A percentile compares a stretch with the other conserved stretches of the same genome.
Conservation (phyloP, 768 basidiomycete species). For the Boletus speciosus region DNA sequence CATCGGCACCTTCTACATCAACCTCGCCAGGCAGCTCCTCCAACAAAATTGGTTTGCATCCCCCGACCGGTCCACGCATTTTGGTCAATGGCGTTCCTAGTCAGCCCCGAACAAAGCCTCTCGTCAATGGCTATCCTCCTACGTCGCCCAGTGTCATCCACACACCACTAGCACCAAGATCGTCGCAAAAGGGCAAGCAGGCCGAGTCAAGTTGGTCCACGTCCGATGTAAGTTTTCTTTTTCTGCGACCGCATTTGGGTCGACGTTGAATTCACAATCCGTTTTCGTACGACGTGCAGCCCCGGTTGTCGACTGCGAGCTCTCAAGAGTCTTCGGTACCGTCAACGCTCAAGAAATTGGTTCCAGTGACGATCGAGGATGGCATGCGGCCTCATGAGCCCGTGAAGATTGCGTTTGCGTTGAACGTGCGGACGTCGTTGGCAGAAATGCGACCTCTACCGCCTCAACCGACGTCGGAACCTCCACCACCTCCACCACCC, state of each 20-base stretch:
- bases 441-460: constrained; percentile 30
- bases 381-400: constrained; percentile 32
- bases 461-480: constrained; percentile 36
- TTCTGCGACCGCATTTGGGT: not conserved
- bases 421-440: constrained; percentile 28
- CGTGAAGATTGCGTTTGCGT: constrained; percentile 31
- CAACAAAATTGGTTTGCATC: constrained; percentile 49
- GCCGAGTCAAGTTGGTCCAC: constrained; percentile 35
- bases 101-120: constrained; percentile 37
- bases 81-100: constrained; percentile 40
- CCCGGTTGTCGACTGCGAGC: constrained; percentile 6
- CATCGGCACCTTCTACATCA: constrained; percentile 34
- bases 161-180: constrained; percentile 33
- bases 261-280: not conserved
- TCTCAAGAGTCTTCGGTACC: constrained; percentile 14
- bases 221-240: constrained; percentile 31
- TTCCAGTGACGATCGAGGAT: constrained; percentile 26
- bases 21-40: constrained; percentile 29
- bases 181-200: constrained; percentile 42
- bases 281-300: constrained; percentile 15
- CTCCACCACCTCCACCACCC: constrained; percentile 37
- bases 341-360: constrained; percentile 14
- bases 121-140: constrained; percentile 42
- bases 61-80: constrained; percentile 67
- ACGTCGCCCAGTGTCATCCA: constrained; percentile 23